Conservation (phyloP, 768 basidiomycete genomes). For the Ramaria sp. region DNA sequence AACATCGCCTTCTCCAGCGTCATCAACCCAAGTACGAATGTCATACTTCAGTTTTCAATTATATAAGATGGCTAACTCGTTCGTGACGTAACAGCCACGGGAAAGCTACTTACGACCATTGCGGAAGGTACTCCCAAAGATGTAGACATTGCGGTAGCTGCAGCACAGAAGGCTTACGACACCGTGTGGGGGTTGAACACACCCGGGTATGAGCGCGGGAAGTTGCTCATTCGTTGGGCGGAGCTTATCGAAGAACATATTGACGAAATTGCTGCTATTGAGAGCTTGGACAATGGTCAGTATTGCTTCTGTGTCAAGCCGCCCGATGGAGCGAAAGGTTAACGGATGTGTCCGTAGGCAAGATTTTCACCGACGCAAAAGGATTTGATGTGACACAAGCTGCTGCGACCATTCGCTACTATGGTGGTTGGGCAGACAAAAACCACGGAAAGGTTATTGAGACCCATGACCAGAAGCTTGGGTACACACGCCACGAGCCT, state of each 20-base stretch:
- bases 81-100: conserved; percentile 38
- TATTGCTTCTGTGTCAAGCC: conserved; percentile 11
- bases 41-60: not conserved
- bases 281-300: conserved; percentile 58
- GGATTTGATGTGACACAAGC: conserved; percentile 37
- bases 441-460: conserved; percentile 68
- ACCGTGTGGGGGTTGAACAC: conserved; percentile 59
- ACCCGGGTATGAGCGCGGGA: conserved; percentile 40
- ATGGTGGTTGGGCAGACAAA: conserved; percentile 89
- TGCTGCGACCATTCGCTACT: conserved; percentile 57
- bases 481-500: conserved; percentile 63
- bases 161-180: conserved; percentile 53
- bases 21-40: conserved; percentile 38
- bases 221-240: conserved; percentile 52
- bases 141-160: conserved; percentile 65
- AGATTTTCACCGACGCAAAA: conserved; percentile 41
- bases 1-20: conserved; percentile 28
- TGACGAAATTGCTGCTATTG: conserved; percentile 63
- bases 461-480: conserved; percentile 45
- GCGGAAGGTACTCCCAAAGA: conserved; percentile 55
- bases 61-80: not conserved
- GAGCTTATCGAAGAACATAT: conserved; percentile 49
- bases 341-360: conserved; percentile 26
- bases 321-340: not conserved
- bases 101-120: conserved; percentile 48